A percentile compares a stretch with the other conserved stretches of the same genome.
phyloP scores from a whole-genome alignment of 371 early-diverging fungal species.

The Syncephalastrum racemosum region DNA sequence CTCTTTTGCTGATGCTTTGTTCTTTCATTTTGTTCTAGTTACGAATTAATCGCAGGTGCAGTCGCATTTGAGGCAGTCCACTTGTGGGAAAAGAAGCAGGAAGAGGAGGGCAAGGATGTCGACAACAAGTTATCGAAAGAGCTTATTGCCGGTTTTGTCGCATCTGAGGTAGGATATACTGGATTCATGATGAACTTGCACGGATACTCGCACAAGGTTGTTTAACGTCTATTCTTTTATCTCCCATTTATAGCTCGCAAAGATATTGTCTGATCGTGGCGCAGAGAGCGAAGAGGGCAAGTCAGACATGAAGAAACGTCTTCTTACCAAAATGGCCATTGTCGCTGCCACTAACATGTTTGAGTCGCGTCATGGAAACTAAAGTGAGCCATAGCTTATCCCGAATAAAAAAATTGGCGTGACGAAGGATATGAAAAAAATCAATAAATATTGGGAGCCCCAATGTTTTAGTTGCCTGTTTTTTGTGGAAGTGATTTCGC shows the following conservation, averaged over 20 bases:
- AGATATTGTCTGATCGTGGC: constrained; percentile 30
- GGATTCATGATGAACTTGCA: too few relatives aligned
- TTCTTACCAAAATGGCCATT: constrained; percentile 36
- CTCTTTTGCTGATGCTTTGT: background rate
- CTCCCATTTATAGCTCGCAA: constrained; percentile 28
- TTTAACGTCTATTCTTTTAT: background rate
- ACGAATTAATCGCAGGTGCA: constrained; percentile 62
- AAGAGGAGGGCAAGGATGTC: constrained; percentile 34
- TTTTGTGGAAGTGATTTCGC: too few relatives aligned
- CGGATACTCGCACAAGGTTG: background rate
- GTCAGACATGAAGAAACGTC: constrained; percentile 15
- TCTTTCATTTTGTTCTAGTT: constrained; percentile 16
- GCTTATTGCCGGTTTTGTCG: constrained; percentile 52
- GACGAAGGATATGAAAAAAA: too few relatives aligned
- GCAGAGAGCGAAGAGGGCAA: constrained; percentile 25
- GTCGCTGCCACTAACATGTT: constrained; percentile 37
- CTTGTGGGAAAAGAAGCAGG: constrained; percentile 41
- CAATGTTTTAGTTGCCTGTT: too few relatives aligned
- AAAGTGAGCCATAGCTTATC: background rate
- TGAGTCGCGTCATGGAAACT: constrained; percentile 34
- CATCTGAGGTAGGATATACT: constrained; percentile 33
- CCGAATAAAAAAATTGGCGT: too few relatives aligned
- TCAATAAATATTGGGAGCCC: too few relatives aligned
- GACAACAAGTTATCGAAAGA: constrained; percentile 49
- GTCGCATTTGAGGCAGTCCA: constrained; percentile 61